Conservation (phyloP, 1,284 basidiomycete species). For the Puccinia horiana region DNA sequence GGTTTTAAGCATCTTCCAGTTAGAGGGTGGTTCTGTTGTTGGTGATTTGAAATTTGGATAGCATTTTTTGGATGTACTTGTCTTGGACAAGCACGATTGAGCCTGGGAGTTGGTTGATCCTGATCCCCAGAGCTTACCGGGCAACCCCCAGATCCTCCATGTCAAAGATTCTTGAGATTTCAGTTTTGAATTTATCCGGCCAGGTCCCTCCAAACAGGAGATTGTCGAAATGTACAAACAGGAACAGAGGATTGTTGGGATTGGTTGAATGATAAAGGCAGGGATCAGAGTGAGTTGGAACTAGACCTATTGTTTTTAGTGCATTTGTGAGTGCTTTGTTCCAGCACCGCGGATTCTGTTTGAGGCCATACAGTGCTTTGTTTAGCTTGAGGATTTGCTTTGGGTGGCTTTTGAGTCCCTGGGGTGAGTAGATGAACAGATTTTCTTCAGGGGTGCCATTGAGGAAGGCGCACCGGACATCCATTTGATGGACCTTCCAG, state of each 20-base stretch:
- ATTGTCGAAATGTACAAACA: not conserved
- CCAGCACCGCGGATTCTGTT: not conserved
- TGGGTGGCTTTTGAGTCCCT: too few species aligned
- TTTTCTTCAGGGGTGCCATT: too few species aligned
- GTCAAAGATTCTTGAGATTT: constrained; percentile 12
- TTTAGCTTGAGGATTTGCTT: too few species aligned
- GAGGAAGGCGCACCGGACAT: too few species aligned
- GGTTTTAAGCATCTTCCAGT: not conserved
- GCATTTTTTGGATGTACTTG: not conserved
- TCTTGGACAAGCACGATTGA: not conserved
- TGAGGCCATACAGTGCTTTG: too few species aligned
- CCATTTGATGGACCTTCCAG: too few species aligned
- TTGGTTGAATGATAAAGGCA: not conserved
- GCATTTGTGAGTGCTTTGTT: not conserved
- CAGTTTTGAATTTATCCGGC: not conserved
- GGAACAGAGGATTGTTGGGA: not conserved
- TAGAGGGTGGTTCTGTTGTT: not conserved
- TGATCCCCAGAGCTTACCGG: not conserved
- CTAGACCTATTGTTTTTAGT: not conserved
- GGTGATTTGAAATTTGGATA: not conserved
- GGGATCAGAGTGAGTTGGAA: not conserved
- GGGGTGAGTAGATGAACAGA: too few species aligned
- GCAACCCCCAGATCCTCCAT: not conserved
- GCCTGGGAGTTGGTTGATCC: not conserved
- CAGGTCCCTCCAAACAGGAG: not conserved